Percentiles rank a stretch among this genome's conserved stretches.
Conservation (phyloP, 1,284 basidiomycete species). For the Ganoderma lucidum region DNA sequence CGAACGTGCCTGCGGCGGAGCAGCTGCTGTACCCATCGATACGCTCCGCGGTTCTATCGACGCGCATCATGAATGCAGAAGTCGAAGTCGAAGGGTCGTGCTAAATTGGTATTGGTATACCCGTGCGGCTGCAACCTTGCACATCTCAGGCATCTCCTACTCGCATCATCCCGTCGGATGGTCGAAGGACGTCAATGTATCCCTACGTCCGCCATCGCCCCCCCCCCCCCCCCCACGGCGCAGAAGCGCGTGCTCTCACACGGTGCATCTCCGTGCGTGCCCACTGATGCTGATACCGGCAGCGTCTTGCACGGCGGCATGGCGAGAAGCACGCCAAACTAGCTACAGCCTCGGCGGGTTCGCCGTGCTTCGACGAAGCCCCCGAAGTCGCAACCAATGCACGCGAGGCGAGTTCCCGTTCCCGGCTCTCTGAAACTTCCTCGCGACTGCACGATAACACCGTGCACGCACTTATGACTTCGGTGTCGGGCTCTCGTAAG, state of each 20-base stretch:
- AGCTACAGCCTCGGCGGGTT: conserved; percentile 11
- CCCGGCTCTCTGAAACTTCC: not conserved
- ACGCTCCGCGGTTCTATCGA: not conserved
- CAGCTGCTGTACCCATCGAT: not conserved
- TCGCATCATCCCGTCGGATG: not conserved
- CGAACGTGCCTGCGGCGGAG: too few species aligned
- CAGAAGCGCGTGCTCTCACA: not conserved
- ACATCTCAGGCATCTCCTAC: not conserved
- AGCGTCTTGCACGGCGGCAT: not conserved
- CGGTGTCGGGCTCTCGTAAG: not conserved
- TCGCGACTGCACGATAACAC: not conserved
- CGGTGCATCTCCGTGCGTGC: conserved; percentile 4
- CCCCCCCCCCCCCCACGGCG: not conserved
- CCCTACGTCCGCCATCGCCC: not conserved
- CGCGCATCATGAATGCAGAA: not conserved
- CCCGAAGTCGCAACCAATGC: conserved; percentile 2
- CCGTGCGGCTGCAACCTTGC: not conserved
- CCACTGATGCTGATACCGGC: not conserved
- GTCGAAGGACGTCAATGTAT: not conserved
- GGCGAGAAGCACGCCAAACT: conserved; percentile 9
- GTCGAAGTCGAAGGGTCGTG: not conserved
- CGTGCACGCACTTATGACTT: too few species aligned
- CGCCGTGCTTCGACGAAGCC: not conserved
- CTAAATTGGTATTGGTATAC: not conserved
- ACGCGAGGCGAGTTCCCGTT: not conserved